Percentiles rank a stretch among this genome's conserved stretches.
Evolutionary conservation across 1,284 basidiomycete species (phyloP).

Genomic region (Sphaerobolus stellatus): DNA sequence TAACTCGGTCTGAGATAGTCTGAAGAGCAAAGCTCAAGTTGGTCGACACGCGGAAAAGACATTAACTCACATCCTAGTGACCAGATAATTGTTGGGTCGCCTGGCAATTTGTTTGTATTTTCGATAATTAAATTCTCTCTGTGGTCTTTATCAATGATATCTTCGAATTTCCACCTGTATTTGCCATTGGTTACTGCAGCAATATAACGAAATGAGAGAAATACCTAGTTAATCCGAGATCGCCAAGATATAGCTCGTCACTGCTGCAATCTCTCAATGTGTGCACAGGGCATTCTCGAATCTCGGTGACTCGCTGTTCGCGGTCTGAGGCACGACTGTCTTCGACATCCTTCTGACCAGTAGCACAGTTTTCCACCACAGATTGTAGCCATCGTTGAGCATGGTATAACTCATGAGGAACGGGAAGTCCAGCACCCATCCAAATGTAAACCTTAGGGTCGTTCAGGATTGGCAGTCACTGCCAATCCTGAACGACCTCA

Average conservation of each 20-base stretch:
- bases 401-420: conserved; percentile 5
- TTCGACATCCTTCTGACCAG: conserved; percentile 1
- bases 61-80: not conserved
- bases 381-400: conserved; percentile 1
- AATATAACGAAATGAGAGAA: no score
- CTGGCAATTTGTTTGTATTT: not conserved
- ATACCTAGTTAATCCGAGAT: conserved; percentile 5
- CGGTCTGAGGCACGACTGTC: no score
- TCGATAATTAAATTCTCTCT: not conserved
- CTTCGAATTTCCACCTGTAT: not conserved
- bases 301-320: not conserved
- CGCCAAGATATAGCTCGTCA: not conserved
- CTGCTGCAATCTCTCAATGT: not conserved
- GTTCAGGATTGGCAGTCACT: conserved; percentile 1
- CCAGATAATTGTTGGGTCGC: conserved; percentile 2
- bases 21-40: conserved; percentile 7
- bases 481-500: conserved; percentile 2
- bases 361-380: not conserved
- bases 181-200: no score
- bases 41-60: not conserved
- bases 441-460: conserved; percentile 2
- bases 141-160: not conserved
- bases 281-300: conserved; percentile 3
- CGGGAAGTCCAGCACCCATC: conserved; percentile 1
- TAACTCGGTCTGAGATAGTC: conserved; percentile 29